Percentiles rank a stretch among this genome's conserved stretches.
phyloP scores from a whole-genome alignment of 2,329 filamentous ascomycete genomes.

The Corniculantispora saksenae region DNA sequence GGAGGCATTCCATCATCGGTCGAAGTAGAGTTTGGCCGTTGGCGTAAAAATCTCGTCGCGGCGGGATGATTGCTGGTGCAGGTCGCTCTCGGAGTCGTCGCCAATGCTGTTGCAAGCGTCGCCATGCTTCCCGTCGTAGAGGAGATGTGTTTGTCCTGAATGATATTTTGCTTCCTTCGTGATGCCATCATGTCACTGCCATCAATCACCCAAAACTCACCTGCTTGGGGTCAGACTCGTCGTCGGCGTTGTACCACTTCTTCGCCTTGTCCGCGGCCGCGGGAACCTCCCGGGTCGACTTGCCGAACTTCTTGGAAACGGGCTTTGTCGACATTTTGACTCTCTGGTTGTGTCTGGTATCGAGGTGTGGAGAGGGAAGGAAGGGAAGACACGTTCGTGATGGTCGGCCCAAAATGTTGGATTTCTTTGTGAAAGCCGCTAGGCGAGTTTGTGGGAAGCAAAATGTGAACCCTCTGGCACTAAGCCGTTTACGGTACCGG shows the following conservation, averaged over 20 bases:
- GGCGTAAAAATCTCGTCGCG: neutral
- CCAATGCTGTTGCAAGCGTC: conserved; percentile 11
- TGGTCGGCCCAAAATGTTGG: conserved; percentile 42
- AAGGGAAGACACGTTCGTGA: conserved; percentile 39
- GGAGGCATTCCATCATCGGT: neutral
- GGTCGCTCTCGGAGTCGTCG: conserved; percentile 9
- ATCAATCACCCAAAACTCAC: conserved; percentile 61
- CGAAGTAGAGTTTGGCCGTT: neutral
- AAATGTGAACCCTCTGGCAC: conserved; percentile 46
- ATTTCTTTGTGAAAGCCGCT: conserved; percentile 45
- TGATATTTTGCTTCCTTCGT: neutral
- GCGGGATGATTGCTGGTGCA: neutral
- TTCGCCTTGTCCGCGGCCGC: conserved; percentile 86
- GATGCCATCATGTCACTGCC: conserved; percentile 21
- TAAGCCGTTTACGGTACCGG: conserved; percentile 33
- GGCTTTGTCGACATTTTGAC: conserved; percentile 74
- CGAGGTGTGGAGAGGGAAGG: conserved; percentile 34
- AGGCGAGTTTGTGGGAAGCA: conserved; percentile 46
- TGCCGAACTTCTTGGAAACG: conserved; percentile 94
- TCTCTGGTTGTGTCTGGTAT: conserved; percentile 47
- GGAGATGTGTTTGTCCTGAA: conserved; percentile 2
- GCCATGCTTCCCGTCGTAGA: conserved; percentile 6
- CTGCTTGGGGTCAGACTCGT: conserved; percentile 87
- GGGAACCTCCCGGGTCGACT: conserved; percentile 90
- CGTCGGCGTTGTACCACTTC: conserved; percentile 99